Evolutionary conservation across 768 basidiomycete species (phyloP).

Genomic region (Megacollybia marginata): DNA sequence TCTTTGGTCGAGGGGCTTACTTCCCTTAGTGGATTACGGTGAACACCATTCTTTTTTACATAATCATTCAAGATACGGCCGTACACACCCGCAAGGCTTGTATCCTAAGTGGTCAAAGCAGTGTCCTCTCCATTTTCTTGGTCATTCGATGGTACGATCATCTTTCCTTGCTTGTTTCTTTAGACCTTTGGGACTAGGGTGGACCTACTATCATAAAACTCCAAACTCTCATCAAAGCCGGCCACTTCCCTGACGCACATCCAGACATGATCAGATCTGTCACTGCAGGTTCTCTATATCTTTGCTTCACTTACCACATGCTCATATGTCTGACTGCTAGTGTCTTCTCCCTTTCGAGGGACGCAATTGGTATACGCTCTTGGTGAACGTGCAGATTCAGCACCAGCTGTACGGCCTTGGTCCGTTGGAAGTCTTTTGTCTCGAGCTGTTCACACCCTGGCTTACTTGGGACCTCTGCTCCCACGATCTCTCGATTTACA

Average conservation of each 20-base stretch:
- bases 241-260: conserved; percentile 29
- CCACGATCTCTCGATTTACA: conserved; percentile 32
- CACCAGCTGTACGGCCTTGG: conserved; percentile 32
- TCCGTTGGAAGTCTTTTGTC: conserved; percentile 31
- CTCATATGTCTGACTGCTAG: conserved; percentile 14
- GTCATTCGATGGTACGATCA: conserved; percentile 34
- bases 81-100: conserved; percentile 27
- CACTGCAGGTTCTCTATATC: conserved; percentile 29
- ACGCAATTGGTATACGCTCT: conserved; percentile 39
- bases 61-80: conserved; percentile 34
- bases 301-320: background rate
- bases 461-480: conserved; percentile 38
- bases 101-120: conserved; percentile 41
- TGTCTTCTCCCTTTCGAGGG: conserved; percentile 41
- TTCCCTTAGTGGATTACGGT: conserved; percentile 35
- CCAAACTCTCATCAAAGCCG: conserved; percentile 29
- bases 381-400: conserved; percentile 31
- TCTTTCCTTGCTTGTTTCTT: background rate
- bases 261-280: conserved; percentile 42
- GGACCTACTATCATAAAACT: conserved; percentile 42
- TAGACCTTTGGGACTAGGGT: conserved; percentile 23
- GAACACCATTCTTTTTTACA: conserved; percentile 28
- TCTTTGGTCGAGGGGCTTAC: too few relatives aligned
- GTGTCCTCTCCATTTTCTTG: conserved; percentile 41
- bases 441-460: conserved; percentile 31